These are phyloP conservation scores for Camellia oleifera DNA, from an alignment of 179 eudicot species.

Conservation along the genomic window DNA sequence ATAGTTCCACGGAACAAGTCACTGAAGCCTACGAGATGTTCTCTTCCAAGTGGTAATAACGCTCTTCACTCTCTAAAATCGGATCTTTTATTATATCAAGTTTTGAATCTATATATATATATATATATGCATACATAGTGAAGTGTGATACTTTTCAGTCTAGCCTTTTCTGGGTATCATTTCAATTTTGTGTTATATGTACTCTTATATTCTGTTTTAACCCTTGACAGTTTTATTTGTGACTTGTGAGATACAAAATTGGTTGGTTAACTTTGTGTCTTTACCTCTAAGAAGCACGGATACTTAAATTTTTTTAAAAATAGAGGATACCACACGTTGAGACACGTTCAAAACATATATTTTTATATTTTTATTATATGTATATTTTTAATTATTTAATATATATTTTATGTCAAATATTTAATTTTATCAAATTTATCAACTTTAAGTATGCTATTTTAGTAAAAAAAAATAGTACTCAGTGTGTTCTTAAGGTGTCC, in stretches of 20 bases:
- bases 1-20: constrained; percentile 60
- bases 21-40: constrained; percentile 61
- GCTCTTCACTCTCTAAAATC: neutral
- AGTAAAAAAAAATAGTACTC: too few species aligned
- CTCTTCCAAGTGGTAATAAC: constrained; percentile 51
- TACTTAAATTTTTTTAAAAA: too few species aligned
- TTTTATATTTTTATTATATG: too few species aligned
- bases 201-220: neutral
- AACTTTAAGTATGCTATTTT: too few species aligned
- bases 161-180: neutral
- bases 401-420: too few species aligned
- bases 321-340: too few species aligned
- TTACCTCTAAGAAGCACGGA: neutral
- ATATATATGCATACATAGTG: neutral
- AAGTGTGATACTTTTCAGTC: neutral
- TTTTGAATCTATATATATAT: neutral
- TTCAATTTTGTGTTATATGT: neutral
- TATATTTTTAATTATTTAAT: too few species aligned
- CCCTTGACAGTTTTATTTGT: neutral
- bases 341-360: too few species aligned
- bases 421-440: too few species aligned
- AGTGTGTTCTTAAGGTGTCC: too few species aligned
- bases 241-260: neutral
- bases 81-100: neutral
- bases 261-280: neutral